Base-by-base conservation (phyloP, 2,329 filamentous ascomycete genomes). In the Periconia macrospinosa region DNA sequence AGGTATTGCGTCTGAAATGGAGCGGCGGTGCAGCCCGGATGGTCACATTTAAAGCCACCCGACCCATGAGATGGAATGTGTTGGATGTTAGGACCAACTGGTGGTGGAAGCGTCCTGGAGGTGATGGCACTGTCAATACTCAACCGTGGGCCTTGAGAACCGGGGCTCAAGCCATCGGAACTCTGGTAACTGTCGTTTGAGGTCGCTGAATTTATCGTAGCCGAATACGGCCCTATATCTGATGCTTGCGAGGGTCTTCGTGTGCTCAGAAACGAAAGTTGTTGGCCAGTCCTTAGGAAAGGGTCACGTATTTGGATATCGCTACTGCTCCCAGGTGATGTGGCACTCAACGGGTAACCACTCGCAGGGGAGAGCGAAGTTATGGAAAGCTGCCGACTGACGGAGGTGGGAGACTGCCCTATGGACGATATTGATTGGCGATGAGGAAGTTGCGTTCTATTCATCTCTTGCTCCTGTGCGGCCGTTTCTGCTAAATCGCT, bases 1-100 rank as follows among this genome's bases (percentile, higher is more conserved):
- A 93, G 79, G 74, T 87, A 87, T 58, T 87, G 85, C 0, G 90
- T 94, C 64, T 91, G 88, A 61, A 94, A 94, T 0, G 90, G 86
- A 30, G 80, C 74, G 1, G 90, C 89, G 37, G 72, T 89, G 70
- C 90, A 94, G 9, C 86, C 87, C 8, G 79, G 75, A 67, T 81
- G 76, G 76, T 63, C 74, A 69, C 89, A 92, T 44, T 82, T 75
- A 66, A 72, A 75, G 6, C 64, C 65, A 2, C 67, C 67, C 15
- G 63, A 46, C 8, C 63, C 60, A 55, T 68, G 68, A 6, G 67
- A 59, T 9, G 63, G 65, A 15, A 72, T 54, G 46, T 64, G 65
- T 33, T 64, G 62, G 23, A 73, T 63, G 27, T 62, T 61, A n/a
- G 69, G 65, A 8, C 62, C 63, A 18, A 64, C 57, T 2, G 70